A percentile compares a stretch with the other conserved stretches of the same genome.
Conservation (phyloP, 2,329 filamentous ascomycete species). For the Trichoderma lentiforme region DNA sequence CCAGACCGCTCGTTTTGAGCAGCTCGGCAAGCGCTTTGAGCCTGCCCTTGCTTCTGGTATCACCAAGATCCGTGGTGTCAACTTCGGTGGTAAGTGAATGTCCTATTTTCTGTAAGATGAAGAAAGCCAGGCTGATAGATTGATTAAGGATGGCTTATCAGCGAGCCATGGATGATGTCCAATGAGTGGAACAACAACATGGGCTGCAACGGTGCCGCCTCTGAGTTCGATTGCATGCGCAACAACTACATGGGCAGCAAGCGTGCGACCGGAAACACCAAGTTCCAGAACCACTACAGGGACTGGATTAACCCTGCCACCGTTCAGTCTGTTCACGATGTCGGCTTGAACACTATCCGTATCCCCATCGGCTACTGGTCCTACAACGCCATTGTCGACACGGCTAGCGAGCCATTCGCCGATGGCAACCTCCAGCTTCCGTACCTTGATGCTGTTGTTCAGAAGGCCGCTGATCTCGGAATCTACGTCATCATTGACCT, state of each 20-base stretch:
- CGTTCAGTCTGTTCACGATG: slow-evolving; percentile 49
- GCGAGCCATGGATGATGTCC: slow-evolving; percentile 51
- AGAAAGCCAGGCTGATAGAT: neutral
- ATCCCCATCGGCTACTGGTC: slow-evolving; percentile 56
- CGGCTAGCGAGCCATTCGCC: slow-evolving; percentile 47
- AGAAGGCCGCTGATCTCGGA: slow-evolving; percentile 32
- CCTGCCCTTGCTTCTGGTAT: slow-evolving; percentile 25
- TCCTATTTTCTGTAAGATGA: neutral
- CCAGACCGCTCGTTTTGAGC: slow-evolving; percentile 30
- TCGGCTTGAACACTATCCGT: slow-evolving; percentile 51
- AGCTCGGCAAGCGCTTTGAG: slow-evolving; percentile 33
- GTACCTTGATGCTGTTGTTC: slow-evolving; percentile 31
- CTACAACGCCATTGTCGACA: slow-evolving; percentile 45
- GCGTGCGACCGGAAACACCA: slow-evolving; percentile 40
- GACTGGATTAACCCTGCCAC: slow-evolving; percentile 25
- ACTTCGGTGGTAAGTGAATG: slow-evolving; percentile 44
- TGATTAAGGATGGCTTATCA: slow-evolving; percentile 34
- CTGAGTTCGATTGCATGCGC: slow-evolving; percentile 53
- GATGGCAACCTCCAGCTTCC: slow-evolving; percentile 28
- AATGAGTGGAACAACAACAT: slow-evolving; percentile 43
- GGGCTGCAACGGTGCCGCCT: slow-evolving; percentile 41
- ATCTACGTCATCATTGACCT: slow-evolving; percentile 32
- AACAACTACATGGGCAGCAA: slow-evolving; percentile 23
- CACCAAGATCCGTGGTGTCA: slow-evolving; percentile 51
- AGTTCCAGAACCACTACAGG: slow-evolving; percentile 48